Evolutionary conservation across 192 early-diverging fungal species (phyloP), one percentile per base, ranked within the genome.

Genomic region (Gaertneriomyces sp.): DNA sequence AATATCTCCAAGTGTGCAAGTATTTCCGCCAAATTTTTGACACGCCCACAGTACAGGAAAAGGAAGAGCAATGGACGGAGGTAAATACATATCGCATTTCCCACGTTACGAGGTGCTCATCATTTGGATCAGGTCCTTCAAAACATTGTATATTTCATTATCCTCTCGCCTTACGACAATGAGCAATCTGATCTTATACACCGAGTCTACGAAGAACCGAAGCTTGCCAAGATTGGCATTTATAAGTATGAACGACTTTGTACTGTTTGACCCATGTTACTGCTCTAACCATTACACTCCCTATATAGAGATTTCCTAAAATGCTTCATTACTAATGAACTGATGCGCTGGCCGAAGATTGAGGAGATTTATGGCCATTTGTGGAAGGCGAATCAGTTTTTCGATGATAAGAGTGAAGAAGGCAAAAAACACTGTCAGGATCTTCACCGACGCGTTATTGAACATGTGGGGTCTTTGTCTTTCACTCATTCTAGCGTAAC

Each of bases 121-220:
- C 42, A 45, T 59, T 8, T 20, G 42, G 52, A 16, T 47, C 47
- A n/a, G 86, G 80, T 84, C 43, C 80, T 97, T 17, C 76, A 89
- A 70, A 91, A 89, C 63, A 83, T 91, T 42, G 85, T 96, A 5
- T 77, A 94, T 55, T 99, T 91, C 64, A 77, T 97, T 64, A 79
- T 91, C 33, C 83, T 99, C 39, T 78, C 97, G 19, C 93, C 95
- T 3, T 97, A 88, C 74, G 91, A 92, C 75, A 94, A 98, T 73
- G 95, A 98, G 79, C 97, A 99, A 75, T 87, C 90, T 0, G 95
- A 99, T 69, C 69, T 98, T 57, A 85, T 98, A 42, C 91, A 98
- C 66, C 82, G 93, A 50, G 85, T 95, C 33, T 80, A 85, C 70
- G 75, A 83, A 63, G 97, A 99, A 62, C 81, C 88, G 45, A 90